Percentiles rank a stretch among this genome's conserved stretches.
Evolutionary conservation across 768 basidiomycete genomes (phyloP).

Genomic region (Hypholoma sublateritium): DNA sequence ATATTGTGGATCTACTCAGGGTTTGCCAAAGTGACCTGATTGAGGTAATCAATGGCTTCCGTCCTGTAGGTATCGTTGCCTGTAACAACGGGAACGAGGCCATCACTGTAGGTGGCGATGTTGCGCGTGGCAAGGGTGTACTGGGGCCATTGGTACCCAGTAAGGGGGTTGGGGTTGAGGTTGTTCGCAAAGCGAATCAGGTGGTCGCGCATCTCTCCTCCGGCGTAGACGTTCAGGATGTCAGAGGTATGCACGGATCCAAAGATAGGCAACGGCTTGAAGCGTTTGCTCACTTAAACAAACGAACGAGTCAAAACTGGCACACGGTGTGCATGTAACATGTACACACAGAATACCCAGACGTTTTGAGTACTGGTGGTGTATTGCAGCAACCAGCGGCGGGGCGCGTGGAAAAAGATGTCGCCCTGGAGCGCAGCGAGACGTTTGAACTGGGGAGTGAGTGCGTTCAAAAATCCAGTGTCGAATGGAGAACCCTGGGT

Average conservation of each 20-base stretch:
- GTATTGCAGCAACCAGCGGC: constrained; percentile 41
- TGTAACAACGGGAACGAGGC: constrained; percentile 20
- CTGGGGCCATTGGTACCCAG: constrained; percentile 18
- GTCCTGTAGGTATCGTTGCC: constrained; percentile 22
- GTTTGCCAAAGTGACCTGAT: constrained; percentile 5
- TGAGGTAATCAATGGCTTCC: constrained; percentile 21
- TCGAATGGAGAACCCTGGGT: constrained; percentile 52
- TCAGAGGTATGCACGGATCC: constrained; percentile 41
- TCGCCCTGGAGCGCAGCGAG: constrained; percentile 49
- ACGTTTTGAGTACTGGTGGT: constrained; percentile 32
- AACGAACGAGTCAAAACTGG: background rate
- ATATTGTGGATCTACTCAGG: constrained; percentile 3
- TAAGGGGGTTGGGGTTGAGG: constrained; percentile 15
- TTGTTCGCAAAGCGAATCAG: constrained; percentile 42
- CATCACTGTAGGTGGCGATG: constrained; percentile 28
- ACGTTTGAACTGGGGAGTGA: constrained; percentile 45
- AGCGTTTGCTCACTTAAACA: constrained; percentile 40
- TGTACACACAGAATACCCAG: constrained; percentile 32
- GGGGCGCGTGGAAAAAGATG: constrained; percentile 43
- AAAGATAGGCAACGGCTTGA: constrained; percentile 39
- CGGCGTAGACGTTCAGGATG: constrained; percentile 35
- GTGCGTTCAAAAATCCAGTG: constrained; percentile 41
- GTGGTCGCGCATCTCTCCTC: constrained; percentile 41
- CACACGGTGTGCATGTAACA: background rate
- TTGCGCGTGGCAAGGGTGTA: constrained; percentile 14